A percentile compares a stretch with the other conserved stretches of the same genome.
Evolutionary conservation across 768 basidiomycete genomes (phyloP).

Genomic region (Infundibulicybe gibba): DNA sequence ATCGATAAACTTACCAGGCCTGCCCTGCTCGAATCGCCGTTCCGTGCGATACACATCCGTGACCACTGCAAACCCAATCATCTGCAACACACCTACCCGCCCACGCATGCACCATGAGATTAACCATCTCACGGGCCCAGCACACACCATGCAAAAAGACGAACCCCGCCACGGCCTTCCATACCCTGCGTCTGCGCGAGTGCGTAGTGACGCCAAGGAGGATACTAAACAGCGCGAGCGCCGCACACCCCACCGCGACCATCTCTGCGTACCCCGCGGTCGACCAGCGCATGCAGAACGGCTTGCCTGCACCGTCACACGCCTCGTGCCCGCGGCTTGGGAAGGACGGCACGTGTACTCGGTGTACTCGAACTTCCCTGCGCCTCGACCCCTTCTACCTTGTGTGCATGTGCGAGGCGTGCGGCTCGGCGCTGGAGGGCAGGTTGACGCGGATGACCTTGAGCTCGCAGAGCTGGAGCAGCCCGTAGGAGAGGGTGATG

Average conservation of each 20-base stretch:
- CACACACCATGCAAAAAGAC: conserved; percentile 55
- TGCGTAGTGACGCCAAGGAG: conserved; percentile 70
- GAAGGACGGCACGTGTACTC: conserved; percentile 65
- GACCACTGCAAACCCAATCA: conserved; percentile 60
- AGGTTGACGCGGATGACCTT: conserved; percentile 44
- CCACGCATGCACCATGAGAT: background rate
- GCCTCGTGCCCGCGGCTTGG: conserved; percentile 48
- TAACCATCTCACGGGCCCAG: background rate
- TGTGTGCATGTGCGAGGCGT: too few relatives aligned
- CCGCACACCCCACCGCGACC: conserved; percentile 61
- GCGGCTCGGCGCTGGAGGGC: too few relatives aligned
- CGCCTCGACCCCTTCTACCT: conserved; percentile 17
- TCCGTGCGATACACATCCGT: conserved; percentile 53
- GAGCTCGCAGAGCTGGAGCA: conserved; percentile 54
- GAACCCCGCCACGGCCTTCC: conserved; percentile 69
- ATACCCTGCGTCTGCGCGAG: conserved; percentile 70
- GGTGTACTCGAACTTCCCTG: conserved; percentile 42
- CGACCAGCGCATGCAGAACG: conserved; percentile 66
- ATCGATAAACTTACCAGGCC: conserved; percentile 44
- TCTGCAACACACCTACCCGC: conserved; percentile 49
- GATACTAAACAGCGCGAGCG: conserved; percentile 52
- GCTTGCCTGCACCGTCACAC: conserved; percentile 49
- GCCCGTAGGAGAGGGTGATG: conserved; percentile 54
- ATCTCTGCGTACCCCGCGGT: conserved; percentile 68
- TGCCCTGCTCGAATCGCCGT: conserved; percentile 53